Evolutionary conservation across 331 rosid species (phyloP), one percentile per base, ranked within the genome.

Genomic region (Erythrophleum ivorense): DNA sequence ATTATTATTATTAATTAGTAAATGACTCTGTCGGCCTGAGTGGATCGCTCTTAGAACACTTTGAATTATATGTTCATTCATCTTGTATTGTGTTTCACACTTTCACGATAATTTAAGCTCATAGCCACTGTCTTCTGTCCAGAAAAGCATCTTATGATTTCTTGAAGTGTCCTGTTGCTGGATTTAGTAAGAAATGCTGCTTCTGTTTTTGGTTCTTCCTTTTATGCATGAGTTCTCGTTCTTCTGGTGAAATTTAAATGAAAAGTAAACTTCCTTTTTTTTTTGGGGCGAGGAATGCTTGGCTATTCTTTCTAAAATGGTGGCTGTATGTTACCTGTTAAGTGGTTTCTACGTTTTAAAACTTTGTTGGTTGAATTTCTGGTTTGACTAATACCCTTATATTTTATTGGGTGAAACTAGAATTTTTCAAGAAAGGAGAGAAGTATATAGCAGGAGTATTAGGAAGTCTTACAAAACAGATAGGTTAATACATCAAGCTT

Each of bases 101-200:
- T n/a, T n/a, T n/a, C 18, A 6, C 19, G 8, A n/a, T 40, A 41
- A 67, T 19, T 3, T 18, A 18, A n/a, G 73, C 73, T 67, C 43
- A 66, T 66, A 41, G 29, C 49, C 14, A 34, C 24, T 34, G n/a
- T 15, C 50, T 38, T 66, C 12, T 18, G 31, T 66, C 50, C 3
- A 38, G 66, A 48, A 58, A 48, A 58, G 19, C 80, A 34, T 46
- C 73, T 34, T 11, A 14, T 58, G 79, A 65, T 78, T 54, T 34
- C 21, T 67, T 60, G 11, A 41, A 40, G 6, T 72, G 33, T 29
- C 19, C 70, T 60, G 2, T 18, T 49, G 5, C 72, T 70, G 19
- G 72, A 70, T 58, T 9, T 58, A 14, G 72, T 58, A 31, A 57
- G 53, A 55, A 75, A 18, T 24, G 7, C 11, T 48, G 31, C 29